phyloP scores from a whole-genome alignment of 148 eudicot species.

The Chenopodium berlandieri region DNA sequence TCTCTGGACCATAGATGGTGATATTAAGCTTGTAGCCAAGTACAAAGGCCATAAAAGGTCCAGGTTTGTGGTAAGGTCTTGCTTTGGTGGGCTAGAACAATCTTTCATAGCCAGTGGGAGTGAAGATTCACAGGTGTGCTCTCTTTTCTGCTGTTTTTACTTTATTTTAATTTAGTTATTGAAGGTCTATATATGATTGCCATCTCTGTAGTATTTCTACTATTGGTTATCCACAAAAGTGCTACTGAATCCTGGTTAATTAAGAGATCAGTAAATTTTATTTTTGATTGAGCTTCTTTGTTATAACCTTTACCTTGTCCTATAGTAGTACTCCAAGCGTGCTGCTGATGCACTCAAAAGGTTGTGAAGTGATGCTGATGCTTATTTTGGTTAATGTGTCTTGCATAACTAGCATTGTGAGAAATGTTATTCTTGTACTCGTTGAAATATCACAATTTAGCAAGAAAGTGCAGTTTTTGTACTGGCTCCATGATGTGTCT shows the following conservation, averaged over 20 bases:
- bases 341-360: neutral
- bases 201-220: neutral
- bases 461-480: neutral
- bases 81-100: constrained; percentile 89
- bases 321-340: neutral
- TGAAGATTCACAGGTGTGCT: constrained; percentile 87
- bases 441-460: neutral
- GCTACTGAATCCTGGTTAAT: neutral
- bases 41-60: constrained; percentile 82
- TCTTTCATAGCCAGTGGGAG: constrained; percentile 95
- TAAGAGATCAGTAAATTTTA: neutral
- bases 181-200: neutral
- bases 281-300: neutral
- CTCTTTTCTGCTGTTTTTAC: neutral
- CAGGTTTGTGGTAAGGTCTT: constrained; percentile 72
- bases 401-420: neutral
- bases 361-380: neutral
- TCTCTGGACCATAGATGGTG: constrained; percentile 76
- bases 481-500: neutral
- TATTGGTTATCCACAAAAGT: neutral
- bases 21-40: constrained; percentile 45
- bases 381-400: neutral
- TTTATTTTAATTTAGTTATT: neutral
- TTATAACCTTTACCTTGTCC: neutral
- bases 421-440: neutral